Evolutionary conservation across 768 basidiomycete species (phyloP).

Genomic region (Mycena olivaceomarginata): DNA sequence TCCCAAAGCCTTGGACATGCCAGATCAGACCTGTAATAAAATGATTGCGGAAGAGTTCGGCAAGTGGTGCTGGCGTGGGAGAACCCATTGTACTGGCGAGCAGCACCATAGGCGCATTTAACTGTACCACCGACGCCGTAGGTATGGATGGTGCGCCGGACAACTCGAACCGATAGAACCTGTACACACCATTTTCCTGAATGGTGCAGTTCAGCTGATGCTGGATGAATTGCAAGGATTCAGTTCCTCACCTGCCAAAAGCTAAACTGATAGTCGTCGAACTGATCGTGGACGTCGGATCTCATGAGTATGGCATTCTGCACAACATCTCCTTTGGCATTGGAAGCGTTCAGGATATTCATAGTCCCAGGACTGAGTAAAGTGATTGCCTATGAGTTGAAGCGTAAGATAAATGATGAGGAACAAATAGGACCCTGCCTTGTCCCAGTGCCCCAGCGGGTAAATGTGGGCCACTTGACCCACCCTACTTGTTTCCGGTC

Average conservation of each 20-base stretch:
- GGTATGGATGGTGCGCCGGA: conserved; percentile 6
- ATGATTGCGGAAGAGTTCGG: neutral
- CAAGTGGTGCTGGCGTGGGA: neutral
- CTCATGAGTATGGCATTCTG: conserved; percentile 7
- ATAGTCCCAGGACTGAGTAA: neutral
- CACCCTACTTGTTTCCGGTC: too few relatives aligned
- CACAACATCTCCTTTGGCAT: neutral
- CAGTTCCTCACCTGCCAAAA: conserved; percentile 7
- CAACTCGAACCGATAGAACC: conserved; percentile 1
- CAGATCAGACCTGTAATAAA: neutral
- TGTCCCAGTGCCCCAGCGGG: neutral
- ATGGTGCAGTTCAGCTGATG: neutral
- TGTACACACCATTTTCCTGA: neutral
- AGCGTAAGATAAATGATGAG: neutral
- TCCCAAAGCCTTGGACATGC: conserved; percentile 1
- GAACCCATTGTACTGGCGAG: too few relatives aligned
- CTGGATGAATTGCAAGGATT: neutral
- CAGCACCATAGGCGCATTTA: too few relatives aligned
- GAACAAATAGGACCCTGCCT: neutral
- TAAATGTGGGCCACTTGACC: conserved; percentile 11
- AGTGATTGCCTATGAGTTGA: neutral
- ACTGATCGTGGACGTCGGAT: conserved; percentile 12
- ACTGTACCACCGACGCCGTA: too few relatives aligned
- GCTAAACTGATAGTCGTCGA: conserved; percentile 16
- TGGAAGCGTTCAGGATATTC: neutral